phyloP scores from a whole-genome alignment of 768 basidiomycete species.

The Amanita fuliginea region DNA sequence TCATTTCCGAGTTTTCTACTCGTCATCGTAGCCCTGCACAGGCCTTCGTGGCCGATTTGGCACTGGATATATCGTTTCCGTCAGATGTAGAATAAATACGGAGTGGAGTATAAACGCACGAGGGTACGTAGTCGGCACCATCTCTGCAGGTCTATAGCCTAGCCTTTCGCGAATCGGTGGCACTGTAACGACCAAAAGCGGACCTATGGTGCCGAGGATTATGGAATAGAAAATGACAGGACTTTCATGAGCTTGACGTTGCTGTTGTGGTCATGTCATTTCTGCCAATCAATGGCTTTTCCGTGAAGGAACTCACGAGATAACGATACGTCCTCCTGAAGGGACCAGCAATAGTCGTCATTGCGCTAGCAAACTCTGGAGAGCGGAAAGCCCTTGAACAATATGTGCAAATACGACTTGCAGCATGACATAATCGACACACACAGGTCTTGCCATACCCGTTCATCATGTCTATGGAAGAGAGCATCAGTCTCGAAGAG shows the following conservation, averaged over 20 bases:
- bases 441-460: slow-evolving; percentile 7
- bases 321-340: slow-evolving; percentile 45
- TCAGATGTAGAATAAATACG: not conserved
- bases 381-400: not conserved
- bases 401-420: slow-evolving; percentile 4
- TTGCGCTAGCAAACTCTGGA: slow-evolving; percentile 9
- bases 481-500: slow-evolving; percentile 86
- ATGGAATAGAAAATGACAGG: slow-evolving; percentile 87
- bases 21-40: slow-evolving; percentile 69
- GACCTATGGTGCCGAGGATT: slow-evolving; percentile 64
- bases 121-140: slow-evolving; percentile 70
- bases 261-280: slow-evolving; percentile 35
- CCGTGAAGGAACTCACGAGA: slow-evolving; percentile 20
- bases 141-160: slow-evolving; percentile 62
- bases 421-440: slow-evolving; percentile 14
- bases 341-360: slow-evolving; percentile 33
- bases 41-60: slow-evolving; percentile 42
- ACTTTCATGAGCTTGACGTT: slow-evolving; percentile 84
- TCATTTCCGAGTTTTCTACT: slow-evolving; percentile 12
- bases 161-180: slow-evolving; percentile 73
- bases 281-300: not conserved
- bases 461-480: slow-evolving; percentile 58
- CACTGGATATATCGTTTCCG: slow-evolving; percentile 49
- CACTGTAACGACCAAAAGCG: slow-evolving; percentile 57
- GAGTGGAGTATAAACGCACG: slow-evolving; percentile 32